Conservation (phyloP, 257 asterid genomes). For the Solanum chilense region DNA sequence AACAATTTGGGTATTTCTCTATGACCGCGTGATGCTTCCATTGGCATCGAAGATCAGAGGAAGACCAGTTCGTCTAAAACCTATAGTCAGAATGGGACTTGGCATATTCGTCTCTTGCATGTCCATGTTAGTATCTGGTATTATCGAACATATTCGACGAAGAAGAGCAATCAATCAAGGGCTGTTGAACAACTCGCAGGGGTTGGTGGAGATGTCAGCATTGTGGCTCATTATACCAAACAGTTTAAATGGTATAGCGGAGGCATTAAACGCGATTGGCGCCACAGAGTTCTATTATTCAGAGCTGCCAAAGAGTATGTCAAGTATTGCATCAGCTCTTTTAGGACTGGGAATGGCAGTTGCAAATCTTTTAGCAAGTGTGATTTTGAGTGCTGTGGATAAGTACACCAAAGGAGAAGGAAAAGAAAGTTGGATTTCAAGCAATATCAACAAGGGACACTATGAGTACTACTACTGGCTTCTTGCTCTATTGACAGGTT, state of each 20-base stretch:
- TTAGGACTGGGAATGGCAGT: conserved; percentile 44
- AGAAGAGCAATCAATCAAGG: conserved; percentile 37
- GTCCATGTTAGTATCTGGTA: conserved; percentile 39
- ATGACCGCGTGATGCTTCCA: conserved; percentile 46
- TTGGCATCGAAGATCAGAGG: conserved; percentile 42
- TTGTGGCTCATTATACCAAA: conserved; percentile 56
- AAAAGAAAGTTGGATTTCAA: conserved; percentile 51
- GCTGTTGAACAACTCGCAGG: conserved; percentile 20
- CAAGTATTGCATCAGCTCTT: conserved; percentile 42
- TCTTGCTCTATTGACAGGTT: conserved; percentile 25
- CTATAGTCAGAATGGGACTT: conserved; percentile 47
- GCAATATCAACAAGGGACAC: conserved; percentile 38
- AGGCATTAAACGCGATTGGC: conserved; percentile 42
- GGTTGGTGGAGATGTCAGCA: conserved; percentile 42
- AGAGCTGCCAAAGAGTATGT: conserved; percentile 58
- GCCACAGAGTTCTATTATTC: conserved; percentile 55
- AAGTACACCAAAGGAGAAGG: conserved; percentile 19
- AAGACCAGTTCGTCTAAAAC: conserved; percentile 24
- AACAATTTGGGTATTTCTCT: conserved; percentile 34
- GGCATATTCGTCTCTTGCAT: conserved; percentile 36
- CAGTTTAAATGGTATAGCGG: conserved; percentile 40
- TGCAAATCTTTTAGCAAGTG: conserved; percentile 38
- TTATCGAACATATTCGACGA: conserved; percentile 36
- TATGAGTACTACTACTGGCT: conserved; percentile 57
- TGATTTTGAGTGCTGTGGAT: conserved; percentile 31